Evolutionary conservation across 169 alveolate genomes (phyloP).

Genomic region (Plasmodium gaboni): DNA sequence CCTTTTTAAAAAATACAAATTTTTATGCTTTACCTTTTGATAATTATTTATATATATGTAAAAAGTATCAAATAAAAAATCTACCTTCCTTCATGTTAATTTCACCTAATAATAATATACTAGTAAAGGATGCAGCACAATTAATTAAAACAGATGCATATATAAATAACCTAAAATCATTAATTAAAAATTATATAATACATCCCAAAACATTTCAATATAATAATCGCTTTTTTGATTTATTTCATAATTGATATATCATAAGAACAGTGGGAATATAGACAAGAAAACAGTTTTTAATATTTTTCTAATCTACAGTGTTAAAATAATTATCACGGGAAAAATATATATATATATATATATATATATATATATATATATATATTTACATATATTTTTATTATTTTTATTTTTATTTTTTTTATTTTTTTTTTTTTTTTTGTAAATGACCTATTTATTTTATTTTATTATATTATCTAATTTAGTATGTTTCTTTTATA

Average conservation of each 20-base stretch:
- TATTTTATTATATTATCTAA: too few relatives aligned
- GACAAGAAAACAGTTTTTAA: too few relatives aligned
- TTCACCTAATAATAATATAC: slow-evolving; percentile 40
- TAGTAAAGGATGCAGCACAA: slow-evolving; percentile 63
- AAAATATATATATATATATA: background rate
- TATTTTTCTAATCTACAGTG: background rate
- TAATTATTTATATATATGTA: slow-evolving; percentile 54
- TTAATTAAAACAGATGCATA: slow-evolving; percentile 49
- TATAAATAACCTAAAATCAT: slow-evolving; percentile 45
- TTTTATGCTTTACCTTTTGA: slow-evolving; percentile 67
- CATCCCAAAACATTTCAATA: slow-evolving; percentile 26
- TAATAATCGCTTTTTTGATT: slow-evolving; percentile 47
- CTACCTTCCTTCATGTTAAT: slow-evolving; percentile 56
- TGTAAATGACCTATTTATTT: background rate
- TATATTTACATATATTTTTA: slow-evolving; percentile 9
- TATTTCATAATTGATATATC: slow-evolving; percentile 20
- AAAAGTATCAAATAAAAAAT: slow-evolving; percentile 43
- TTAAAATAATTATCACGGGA: background rate
- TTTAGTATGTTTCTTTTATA: background rate
- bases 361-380: slow-evolving; percentile 5
- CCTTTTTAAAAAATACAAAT: slow-evolving; percentile 37
- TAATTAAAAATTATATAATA: slow-evolving; percentile 36
- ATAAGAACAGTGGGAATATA: too few relatives aligned
- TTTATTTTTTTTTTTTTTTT: slow-evolving; percentile 2
- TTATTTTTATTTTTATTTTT: background rate